Base-by-base conservation (phyloP, 345 rosid genomes). In the Eucalyptus sideroxylon region DNA sequence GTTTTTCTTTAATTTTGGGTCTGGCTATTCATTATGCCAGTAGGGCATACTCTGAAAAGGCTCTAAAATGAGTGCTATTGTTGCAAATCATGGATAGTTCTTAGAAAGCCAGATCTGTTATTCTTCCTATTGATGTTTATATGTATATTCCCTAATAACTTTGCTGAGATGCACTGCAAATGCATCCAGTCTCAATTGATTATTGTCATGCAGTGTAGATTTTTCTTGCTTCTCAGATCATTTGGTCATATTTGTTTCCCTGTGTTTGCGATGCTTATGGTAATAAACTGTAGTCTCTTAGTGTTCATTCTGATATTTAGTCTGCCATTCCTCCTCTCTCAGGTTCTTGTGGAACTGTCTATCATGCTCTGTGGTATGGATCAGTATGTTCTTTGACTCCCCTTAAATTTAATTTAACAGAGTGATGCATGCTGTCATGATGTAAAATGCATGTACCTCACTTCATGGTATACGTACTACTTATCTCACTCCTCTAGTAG, bases 341-440 rank as follows among this genome's bases (percentile, higher is more conserved):
- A 98, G 99, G 99, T 92, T 97, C 99, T 91, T 98, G 99, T 88
- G 99, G 99, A 90, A 98, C 98, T 77, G 99, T 98, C 27, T 97
- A 97, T 92, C 98, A 96, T 85, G 98, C 96, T 86, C 96, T 98
- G 93, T 98, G 99, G 99, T 98, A 93, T 91, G 99, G 98, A 96
- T 98, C 99, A 89, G 99, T 98, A 98, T 89, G 99, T 95, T 93
- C 95, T 92, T 89, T 72, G 95, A 93, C 94, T 91, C 87, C 87
- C 91, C 91, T 92, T 87, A 21, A 50, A 8, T 69, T 80, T 77
- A 90, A 53, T 89, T 89, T 92, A 88, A 37, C 88, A 40, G 90
- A 55, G 85, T 77, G 47, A 77, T 77, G 85, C 85, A 77, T 77
- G 44, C 24, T 77, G 47, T 77, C 47, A 77, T 77, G 47, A 77